Conservation (phyloP, 441 rosid species). For the Eutrema salsugineum region DNA sequence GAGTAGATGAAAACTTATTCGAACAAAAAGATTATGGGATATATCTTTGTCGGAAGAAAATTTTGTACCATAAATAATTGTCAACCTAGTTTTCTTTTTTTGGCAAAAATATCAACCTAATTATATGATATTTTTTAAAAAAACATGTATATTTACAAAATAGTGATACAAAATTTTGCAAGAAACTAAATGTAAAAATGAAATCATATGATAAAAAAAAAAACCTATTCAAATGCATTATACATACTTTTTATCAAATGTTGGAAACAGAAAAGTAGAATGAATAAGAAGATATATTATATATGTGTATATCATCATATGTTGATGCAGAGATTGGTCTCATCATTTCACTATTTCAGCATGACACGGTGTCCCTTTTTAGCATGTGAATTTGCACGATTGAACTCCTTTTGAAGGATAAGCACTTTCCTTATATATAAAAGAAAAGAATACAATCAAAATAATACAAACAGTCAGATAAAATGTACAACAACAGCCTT, state of each 20-base stretch:
- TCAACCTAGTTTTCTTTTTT: no score
- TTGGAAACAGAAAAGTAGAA: background rate
- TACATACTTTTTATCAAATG: background rate
- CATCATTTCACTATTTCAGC: conserved; percentile 22
- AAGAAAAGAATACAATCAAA: background rate
- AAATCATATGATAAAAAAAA: no score
- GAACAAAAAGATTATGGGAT: no score
- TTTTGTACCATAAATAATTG: no score
- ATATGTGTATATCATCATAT: background rate
- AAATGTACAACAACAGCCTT: conserved; percentile 21
- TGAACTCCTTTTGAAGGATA: background rate
- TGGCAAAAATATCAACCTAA: no score
- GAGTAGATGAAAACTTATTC: background rate
- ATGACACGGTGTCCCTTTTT: conserved; percentile 17
- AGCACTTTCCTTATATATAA: background rate
- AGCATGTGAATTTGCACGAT: conserved; percentile 30
- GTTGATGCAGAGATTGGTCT: conserved; percentile 27
- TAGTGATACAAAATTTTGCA: no score
- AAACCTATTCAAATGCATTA: background rate
- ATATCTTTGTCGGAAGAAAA: no score
- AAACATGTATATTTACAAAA: no score
- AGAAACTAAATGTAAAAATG: no score
- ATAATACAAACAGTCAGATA: background rate
- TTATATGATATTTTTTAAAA: no score
- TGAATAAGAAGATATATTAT: background rate